Base-by-base conservation (phyloP, 805 yeast species). In the Metschnikowia kofuensis region DNA sequence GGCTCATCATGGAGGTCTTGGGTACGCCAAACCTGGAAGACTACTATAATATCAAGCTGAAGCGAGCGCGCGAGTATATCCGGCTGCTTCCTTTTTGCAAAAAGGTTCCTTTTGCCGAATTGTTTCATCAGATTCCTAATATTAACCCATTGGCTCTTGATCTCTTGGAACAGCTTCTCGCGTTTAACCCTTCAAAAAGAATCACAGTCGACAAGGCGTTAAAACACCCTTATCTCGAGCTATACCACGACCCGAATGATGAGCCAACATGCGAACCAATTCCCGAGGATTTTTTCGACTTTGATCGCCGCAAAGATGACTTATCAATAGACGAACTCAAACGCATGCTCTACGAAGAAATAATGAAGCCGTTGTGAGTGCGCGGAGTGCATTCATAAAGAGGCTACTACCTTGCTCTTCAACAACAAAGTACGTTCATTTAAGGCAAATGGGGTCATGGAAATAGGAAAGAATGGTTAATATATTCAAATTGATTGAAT, bases 191-290 rank as follows among this genome's bases (percentile, higher is more conserved):
- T 1, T 63, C 74, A 2, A 75, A 83, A 59, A 73, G 96, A 55
- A 81, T 87, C 45, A 80, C 88, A 1, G 96, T 92, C 5, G 78
- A 76, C 50, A 85, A 85, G 53, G 94, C 95, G 0, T 73, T 89
- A 55, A 75, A 77, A 50, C 96, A 89, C 65, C 89, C 88, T 42
- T 94, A 96, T 87, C 84, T 95, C 64, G 70, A 77, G 44, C 79
- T 87, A n/a, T 92, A 92, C 68, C 98, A 92, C 66, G 98, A 92
- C 62, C 96, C 97, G 3, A 82, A 80, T 47, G 98, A 92, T 65
- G 98, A 92, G 68, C 98, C 98, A 0, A 76, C 75, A 35, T 90
- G 94, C 34, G 81, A 82, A 15, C 87, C 90, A 42, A 85, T 94
- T 21, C 91, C 95, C 0, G 83, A 83, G 37, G 90, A 86, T 57